A percentile compares a stretch with the other conserved stretches of the same genome.
Conservation (phyloP, 1,139 yeast genomes). For the Saccharomyces hybrid region DNA sequence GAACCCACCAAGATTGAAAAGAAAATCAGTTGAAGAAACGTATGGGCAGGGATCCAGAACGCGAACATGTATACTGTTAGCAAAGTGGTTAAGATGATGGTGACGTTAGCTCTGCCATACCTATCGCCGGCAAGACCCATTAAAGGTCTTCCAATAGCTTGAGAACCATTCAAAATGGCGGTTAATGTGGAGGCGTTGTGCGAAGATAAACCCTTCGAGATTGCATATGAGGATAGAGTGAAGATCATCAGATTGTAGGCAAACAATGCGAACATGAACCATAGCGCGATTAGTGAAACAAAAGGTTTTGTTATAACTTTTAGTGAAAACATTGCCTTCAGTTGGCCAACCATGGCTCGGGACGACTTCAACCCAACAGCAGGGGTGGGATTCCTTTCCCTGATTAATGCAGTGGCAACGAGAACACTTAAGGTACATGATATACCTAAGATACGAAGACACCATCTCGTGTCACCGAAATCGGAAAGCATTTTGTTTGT, state of each 20-base stretch:
- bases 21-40: slow-evolving; percentile 45
- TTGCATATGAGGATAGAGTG: slow-evolving; percentile 55
- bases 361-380: slow-evolving; percentile 23
- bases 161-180: slow-evolving; percentile 57
- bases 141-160: slow-evolving; percentile 56
- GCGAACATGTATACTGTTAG: slow-evolving; percentile 32
- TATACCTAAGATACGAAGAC: slow-evolving; percentile 52
- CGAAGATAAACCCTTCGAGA: slow-evolving; percentile 48
- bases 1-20: slow-evolving; percentile 49
- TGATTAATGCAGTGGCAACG: slow-evolving; percentile 39
- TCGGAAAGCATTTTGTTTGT: slow-evolving; percentile 36
- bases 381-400: slow-evolving; percentile 38
- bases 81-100: slow-evolving; percentile 30
- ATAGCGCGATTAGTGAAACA: slow-evolving; percentile 36
- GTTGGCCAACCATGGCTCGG: slow-evolving; percentile 11
- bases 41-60: slow-evolving; percentile 42
- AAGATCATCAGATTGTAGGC: slow-evolving; percentile 56
- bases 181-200: slow-evolving; percentile 54
- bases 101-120: slow-evolving; percentile 50
- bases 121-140: slow-evolving; percentile 53
- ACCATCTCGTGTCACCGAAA: slow-evolving; percentile 60
- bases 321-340: slow-evolving; percentile 7
- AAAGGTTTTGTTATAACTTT: slow-evolving; percentile 16
- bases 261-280: slow-evolving; percentile 50
- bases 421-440: slow-evolving; percentile 35